phyloP scores from a whole-genome alignment of 805 yeast species.

The Ogataea parapolymorpha region DNA sequence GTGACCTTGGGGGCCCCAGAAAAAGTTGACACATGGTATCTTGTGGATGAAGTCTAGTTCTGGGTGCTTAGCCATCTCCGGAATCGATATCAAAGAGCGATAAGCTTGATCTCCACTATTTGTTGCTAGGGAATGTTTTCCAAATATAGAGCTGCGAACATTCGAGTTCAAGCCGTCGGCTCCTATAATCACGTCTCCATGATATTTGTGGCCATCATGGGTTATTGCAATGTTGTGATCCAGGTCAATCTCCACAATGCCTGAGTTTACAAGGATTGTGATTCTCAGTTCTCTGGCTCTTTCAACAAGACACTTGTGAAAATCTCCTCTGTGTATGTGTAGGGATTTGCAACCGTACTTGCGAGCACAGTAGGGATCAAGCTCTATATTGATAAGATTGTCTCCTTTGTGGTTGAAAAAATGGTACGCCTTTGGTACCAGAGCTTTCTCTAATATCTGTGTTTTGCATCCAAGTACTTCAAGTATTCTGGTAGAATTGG shows the following conservation, averaged over 20 bases:
- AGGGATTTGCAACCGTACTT: constrained; percentile 14
- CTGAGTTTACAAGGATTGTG: constrained; percentile 9
- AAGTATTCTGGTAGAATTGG: constrained; percentile 15
- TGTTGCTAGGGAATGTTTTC: constrained; percentile 4
- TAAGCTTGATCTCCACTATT: constrained; percentile 18
- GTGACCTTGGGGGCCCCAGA: constrained; percentile 19
- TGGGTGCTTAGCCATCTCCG: constrained; percentile 14
- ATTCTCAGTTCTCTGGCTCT: constrained; percentile 12
- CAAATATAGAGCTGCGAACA: constrained; percentile 8
- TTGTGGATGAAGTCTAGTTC: constrained; percentile 15
- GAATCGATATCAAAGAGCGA: constrained; percentile 13
- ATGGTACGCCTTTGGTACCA: constrained; percentile 13
- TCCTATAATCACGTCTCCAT: constrained; percentile 17
- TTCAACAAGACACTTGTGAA: constrained; percentile 10
- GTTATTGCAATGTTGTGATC: constrained; percentile 9
- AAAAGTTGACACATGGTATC: constrained; percentile 15
- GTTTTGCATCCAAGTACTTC: constrained; percentile 14
- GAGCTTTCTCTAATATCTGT: constrained; percentile 5
- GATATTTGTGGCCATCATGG: constrained; percentile 10
- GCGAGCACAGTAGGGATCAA: constrained; percentile 13
- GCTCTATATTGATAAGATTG: constrained; percentile 7
- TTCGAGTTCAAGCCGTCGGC: constrained; percentile 18
- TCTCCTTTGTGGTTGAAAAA: constrained; percentile 16
- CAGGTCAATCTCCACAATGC: constrained; percentile 7
- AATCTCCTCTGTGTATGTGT: constrained; percentile 19